Evolutionary conservation across 106 monocot genomes (phyloP), one percentile per base, ranked within the genome.

Genomic region (Dioscorea alata): DNA sequence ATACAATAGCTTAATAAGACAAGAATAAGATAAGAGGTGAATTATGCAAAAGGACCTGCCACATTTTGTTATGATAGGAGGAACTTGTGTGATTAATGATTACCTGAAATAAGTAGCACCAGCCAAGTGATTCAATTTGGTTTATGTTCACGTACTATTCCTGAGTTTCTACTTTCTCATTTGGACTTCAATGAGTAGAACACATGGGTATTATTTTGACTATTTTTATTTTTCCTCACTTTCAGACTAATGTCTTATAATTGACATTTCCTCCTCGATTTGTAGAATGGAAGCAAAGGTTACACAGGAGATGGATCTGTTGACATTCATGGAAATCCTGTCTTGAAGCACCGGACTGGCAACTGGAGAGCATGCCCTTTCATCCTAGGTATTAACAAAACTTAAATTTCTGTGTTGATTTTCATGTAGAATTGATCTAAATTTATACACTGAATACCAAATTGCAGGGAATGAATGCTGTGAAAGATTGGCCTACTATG

Each of bases 351-450:
- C n/a, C 18, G 42, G 12, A 81, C 85, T 16, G 85, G 85, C 48
- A 78, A 77, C 57, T 85, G 85, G 85, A 81, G 48, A 71, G 85
- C 85, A 34, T 85, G 85, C 77, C 60, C 63, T 48, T 85, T 78
- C 49, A 85, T 85, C 63, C 78, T 85, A 76, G 84, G 84, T 80
- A 76, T 33, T 49, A 21, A 9, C 22, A 58, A 10, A 16, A 50
- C 25, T 74, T 66, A 57, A 14, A 66, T 66, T 13, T 50, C 23
- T 42, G 64, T 17, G 19, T n/a, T 68, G 0, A 54, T 18, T 53
- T 14, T 68, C 16, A 14, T 8, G 19, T 32, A 7, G 19, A 56
- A 32, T 6, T 28, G 16, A 42, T 59, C 48, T 14, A 33, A 25
- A 22, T 48, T 7, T 8, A 42, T 2, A 10, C 28, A 19, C 13